Evolutionary conservation across 2,329 filamentous ascomycete species (phyloP), one percentile per base, ranked within the genome.

Genomic region (Aspergillus neoniger): DNA sequence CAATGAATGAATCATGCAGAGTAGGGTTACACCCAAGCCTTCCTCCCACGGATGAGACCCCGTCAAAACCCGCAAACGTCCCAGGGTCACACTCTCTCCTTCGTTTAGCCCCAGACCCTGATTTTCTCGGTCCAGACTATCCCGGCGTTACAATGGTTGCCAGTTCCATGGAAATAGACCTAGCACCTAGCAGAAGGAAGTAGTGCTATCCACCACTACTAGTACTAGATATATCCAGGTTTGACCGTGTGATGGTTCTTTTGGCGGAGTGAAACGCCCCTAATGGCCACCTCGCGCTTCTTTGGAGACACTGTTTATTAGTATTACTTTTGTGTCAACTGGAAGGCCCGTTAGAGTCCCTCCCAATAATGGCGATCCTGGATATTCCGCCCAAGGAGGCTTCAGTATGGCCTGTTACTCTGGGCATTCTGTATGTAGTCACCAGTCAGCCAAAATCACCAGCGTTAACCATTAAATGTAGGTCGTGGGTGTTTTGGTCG

Each of bases 401-500:
- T 32, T 51, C 51, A 17, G 28, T 43, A 23, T 63, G 63, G 63
- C 60, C 56, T 39, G 32, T 65, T 19, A 52, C 41, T 3, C 17
- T 66, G 19, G 58, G 55, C 17, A 60, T 62, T 17, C 32, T 65
- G 63, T 65, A 59, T 4, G 60, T 59, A 55, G 39, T 5, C 19
- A 21, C n/a, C 12, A 5, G 47, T 15, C 17, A 17, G 9, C 15
- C 23, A 15, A 15, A n/a, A 5, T 8, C 17, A 28, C 36, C 21
- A 28, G 39, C 21, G 43, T 19, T 28, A 30, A 28, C 17, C 49
- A 21, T 39, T 7, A 53, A 6, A 10, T 47, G 5, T 28, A 67
- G 65, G 15, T 62, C 64, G 12, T 68, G 66, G 66, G 59, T 67
- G 9, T 62, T 64, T 55, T 65, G 63, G 59, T 68, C 66, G 6